Evolutionary conservation across 148 eudicot genomes (phyloP).

Genomic region (Rhododendron simsii): DNA sequence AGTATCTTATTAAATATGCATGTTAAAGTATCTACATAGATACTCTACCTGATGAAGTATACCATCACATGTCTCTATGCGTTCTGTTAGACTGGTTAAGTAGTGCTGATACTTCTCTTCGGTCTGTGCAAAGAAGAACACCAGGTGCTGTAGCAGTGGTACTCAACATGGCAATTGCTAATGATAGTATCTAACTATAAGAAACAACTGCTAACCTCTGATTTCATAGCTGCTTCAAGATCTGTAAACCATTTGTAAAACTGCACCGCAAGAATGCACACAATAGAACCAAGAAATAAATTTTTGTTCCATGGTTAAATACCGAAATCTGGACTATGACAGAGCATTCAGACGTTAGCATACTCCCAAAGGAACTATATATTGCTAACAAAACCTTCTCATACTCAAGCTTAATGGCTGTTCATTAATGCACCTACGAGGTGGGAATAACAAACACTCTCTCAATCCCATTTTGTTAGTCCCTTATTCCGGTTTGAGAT

Average conservation of each 20-base stretch:
- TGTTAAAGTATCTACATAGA: too few relatives aligned
- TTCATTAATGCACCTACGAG: neutral
- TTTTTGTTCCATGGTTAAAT: neutral
- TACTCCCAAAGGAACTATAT: neutral
- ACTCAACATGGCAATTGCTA: constrained; percentile 4
- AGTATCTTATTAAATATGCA: neutral
- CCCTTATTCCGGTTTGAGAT: too few relatives aligned
- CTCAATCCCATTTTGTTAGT: too few relatives aligned
- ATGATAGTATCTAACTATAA: constrained; percentile 9
- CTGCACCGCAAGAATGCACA: constrained; percentile 35
- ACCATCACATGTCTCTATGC: constrained; percentile 79
- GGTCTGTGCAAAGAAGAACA: constrained; percentile 49
- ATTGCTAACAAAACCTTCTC: neutral
- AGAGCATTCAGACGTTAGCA: neutral
- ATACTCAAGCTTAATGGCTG: neutral
- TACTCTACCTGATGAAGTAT: constrained; percentile 73
- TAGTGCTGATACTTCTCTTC: constrained; percentile 98
- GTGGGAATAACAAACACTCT: neutral
- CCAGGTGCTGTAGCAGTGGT: constrained; percentile 16
- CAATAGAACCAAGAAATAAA: constrained; percentile 12
- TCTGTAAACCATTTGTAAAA: constrained; percentile 96
- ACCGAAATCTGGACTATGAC: neutral
- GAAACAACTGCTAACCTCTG: constrained; percentile 60
- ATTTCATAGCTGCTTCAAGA: constrained; percentile 98
- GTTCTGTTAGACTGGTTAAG: constrained; percentile 73